Evolutionary conservation across 2,329 filamentous ascomycete genomes (phyloP).

Genomic region (Penicillium sp.): DNA sequence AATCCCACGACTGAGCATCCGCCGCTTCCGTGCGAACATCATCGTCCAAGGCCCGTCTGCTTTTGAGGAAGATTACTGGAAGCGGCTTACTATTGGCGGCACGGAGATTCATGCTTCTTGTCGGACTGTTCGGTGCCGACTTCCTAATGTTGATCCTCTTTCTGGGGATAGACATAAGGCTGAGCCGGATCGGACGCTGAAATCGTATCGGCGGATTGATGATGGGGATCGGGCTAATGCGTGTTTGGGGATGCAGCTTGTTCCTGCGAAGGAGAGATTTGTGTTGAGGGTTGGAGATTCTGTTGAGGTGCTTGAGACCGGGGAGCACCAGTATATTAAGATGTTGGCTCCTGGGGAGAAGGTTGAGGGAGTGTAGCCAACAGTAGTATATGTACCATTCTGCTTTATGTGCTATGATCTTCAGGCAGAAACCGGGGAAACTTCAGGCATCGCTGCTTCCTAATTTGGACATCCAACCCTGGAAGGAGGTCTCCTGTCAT

Average conservation of each 20-base stretch:
- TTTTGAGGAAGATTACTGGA: constrained; percentile 60
- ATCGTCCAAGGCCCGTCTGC: constrained; percentile 53
- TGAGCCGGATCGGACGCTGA: constrained; percentile 52
- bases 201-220: constrained; percentile 52
- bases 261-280: constrained; percentile 36
- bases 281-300: constrained; percentile 39
- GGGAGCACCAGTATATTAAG: constrained; percentile 46
- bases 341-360: constrained; percentile 36
- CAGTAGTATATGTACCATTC: too few species aligned
- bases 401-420: neutral
- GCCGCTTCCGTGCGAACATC: constrained; percentile 59
- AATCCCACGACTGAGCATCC: constrained; percentile 48
- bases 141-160: constrained; percentile 59
- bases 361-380: constrained; percentile 26
- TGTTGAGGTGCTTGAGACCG: constrained; percentile 42
- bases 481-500: too few species aligned
- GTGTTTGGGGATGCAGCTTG: constrained; percentile 55
- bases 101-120: constrained; percentile 50
- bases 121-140: constrained; percentile 56
- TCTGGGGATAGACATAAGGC: constrained; percentile 49
- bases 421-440: neutral
- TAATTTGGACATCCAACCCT: neutral
- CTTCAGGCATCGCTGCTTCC: neutral
- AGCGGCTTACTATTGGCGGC: constrained; percentile 46
- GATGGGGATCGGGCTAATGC: constrained; percentile 48